phyloP scores from a whole-genome alignment of 345 rosid species.

The Gossypium longicalyx region DNA sequence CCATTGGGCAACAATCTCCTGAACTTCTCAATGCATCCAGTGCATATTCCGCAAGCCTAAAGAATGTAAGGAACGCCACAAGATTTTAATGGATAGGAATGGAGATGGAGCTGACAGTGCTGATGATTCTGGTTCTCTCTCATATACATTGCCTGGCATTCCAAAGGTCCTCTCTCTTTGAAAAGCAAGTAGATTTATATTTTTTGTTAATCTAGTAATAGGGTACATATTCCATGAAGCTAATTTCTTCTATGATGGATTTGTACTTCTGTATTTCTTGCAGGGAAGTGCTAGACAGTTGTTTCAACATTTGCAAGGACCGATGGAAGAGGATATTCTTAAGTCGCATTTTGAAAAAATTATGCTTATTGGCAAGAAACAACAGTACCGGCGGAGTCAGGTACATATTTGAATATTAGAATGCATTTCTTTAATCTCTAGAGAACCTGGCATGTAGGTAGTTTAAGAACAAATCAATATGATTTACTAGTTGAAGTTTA shows the following conservation, averaged over 20 bases:
- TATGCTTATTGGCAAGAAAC: constrained; percentile 70
- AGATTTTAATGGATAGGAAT: constrained; percentile 75
- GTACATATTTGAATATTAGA: constrained; percentile 31
- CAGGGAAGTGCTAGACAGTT: constrained; percentile 99
- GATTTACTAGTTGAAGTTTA: background rate
- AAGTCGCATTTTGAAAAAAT: constrained; percentile 96
- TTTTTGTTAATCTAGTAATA: constrained; percentile 10
- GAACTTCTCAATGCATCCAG: constrained; percentile 35
- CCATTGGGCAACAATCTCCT: constrained; percentile 2
- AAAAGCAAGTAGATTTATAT: constrained; percentile 13
- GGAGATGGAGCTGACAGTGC: constrained; percentile 99
- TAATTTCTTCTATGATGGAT: constrained; percentile 18
- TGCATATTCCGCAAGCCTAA: constrained; percentile 81
- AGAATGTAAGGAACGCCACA: constrained; percentile 99
- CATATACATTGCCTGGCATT: constrained; percentile 98
- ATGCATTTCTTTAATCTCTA: background rate
- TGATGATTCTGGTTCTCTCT: constrained; percentile 95
- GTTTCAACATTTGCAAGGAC: constrained; percentile 95
- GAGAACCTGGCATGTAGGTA: constrained; percentile 12
- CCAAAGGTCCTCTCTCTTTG: constrained; percentile 56
- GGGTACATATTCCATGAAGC: background rate
- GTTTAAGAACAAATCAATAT: background rate
- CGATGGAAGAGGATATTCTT: constrained; percentile 89
- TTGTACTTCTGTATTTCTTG: constrained; percentile 26
- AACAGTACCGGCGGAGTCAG: constrained; percentile 59